Percentiles rank a stretch among this genome's conserved stretches.
These are phyloP conservation scores for Lagerstroemia speciosa DNA, from an alignment of 345 rosid genomes.

Conservation along the genomic window DNA sequence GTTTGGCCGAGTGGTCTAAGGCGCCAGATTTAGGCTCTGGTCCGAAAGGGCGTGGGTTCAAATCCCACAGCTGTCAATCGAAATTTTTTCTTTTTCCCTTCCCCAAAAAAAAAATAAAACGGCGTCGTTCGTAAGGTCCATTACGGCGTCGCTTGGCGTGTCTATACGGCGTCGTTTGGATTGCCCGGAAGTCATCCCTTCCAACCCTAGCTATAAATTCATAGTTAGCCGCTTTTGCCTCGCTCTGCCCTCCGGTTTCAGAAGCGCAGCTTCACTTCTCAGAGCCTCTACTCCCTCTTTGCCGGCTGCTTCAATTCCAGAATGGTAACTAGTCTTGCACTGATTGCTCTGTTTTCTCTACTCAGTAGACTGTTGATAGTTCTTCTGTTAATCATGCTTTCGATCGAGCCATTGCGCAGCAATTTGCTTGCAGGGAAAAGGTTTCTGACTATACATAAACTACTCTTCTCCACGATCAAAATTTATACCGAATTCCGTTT, in stretches of 20 bases:
- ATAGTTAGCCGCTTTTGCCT: no score
- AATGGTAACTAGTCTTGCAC: neutral
- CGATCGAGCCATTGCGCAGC: neutral
- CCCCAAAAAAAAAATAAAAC: no score
- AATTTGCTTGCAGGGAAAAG: no score
- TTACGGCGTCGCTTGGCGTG: no score
- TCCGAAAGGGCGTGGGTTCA: slow-evolving; percentile 99
- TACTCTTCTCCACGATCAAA: no score
- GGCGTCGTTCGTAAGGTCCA: no score
- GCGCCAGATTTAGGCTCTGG: slow-evolving; percentile 99
- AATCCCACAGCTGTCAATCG: slow-evolving; percentile 99
- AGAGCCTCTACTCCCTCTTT: neutral
- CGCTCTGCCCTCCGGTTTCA: no score
- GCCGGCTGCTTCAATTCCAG: neutral
- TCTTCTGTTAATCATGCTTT: neutral
- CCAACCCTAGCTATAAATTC: no score
- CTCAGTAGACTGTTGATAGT: neutral
- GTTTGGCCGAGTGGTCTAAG: slow-evolving; percentile 99
- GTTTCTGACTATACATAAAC: neutral
- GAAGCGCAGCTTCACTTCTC: neutral
- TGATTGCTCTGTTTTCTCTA: neutral
- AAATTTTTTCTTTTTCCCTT: neutral
- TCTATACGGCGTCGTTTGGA: no score
- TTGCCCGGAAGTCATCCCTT: no score
- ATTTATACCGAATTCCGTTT: no score